Conservation (phyloP, 1,284 basidiomycete species). For the Irpex rosettiformis region DNA sequence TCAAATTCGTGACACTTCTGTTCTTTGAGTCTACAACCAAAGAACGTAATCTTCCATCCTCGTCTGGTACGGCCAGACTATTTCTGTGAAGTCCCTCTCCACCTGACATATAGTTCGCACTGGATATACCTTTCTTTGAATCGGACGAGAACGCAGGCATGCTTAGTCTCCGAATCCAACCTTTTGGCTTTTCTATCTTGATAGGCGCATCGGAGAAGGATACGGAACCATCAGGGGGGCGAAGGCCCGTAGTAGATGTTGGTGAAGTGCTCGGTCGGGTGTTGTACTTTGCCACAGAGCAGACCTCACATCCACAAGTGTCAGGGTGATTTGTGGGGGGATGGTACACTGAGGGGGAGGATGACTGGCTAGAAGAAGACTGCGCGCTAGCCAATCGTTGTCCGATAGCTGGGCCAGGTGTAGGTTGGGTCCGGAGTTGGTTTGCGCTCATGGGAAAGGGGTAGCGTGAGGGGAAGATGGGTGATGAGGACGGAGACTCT, state of each 20-base stretch:
- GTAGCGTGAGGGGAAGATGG: constrained; percentile 14
- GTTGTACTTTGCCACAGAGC: constrained; percentile 51
- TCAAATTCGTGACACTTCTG: constrained; percentile 26
- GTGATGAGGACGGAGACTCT: constrained; percentile 4
- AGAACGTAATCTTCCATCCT: constrained; percentile 25
- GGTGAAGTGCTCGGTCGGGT: constrained; percentile 14
- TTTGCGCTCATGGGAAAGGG: constrained; percentile 43
- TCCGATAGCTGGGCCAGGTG: constrained; percentile 30
- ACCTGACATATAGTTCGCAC: constrained; percentile 13
- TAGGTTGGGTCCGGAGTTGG: constrained; percentile 30
- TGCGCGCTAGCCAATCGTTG: constrained; percentile 18
- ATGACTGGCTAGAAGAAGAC: constrained; percentile 19
- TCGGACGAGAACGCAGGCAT: constrained; percentile 59
- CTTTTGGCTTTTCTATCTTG: constrained; percentile 55
- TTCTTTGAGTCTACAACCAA: constrained; percentile 23
- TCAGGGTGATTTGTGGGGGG: constrained; percentile 43
- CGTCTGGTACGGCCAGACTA: constrained; percentile 26
- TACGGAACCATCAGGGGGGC: constrained; percentile 41
- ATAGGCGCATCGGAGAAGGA: constrained; percentile 18
- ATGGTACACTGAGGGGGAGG: constrained; percentile 24
- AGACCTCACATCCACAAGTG: constrained; percentile 58
- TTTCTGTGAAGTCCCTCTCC: constrained; percentile 16
- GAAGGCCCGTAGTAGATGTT: constrained; percentile 34
- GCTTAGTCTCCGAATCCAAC: constrained; percentile 74
- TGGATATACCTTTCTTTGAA: constrained; percentile 30